phyloP scores from a whole-genome alignment of 2,329 filamentous ascomycete genomes.

The Sclerotinia spermophila region DNA sequence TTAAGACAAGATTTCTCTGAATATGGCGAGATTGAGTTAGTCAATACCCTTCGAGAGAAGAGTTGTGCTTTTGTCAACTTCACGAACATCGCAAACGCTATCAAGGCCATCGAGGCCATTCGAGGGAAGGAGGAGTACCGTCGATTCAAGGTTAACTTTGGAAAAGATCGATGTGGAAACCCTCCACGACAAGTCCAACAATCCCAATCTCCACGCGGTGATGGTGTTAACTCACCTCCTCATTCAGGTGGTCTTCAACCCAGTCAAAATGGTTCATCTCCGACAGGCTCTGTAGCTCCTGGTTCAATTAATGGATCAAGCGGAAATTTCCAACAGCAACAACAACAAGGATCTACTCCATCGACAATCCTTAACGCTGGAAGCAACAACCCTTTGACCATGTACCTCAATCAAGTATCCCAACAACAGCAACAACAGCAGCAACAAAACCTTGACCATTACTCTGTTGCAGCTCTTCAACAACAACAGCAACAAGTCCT shows the following conservation, averaged over 20 bases:
- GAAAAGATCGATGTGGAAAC: slow-evolving; percentile 97
- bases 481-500: slow-evolving; percentile 69
- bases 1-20: slow-evolving; percentile 95
- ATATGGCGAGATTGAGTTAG: slow-evolving; percentile 95
- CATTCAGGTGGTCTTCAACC: slow-evolving; percentile 36
- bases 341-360: slow-evolving; percentile 58
- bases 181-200: slow-evolving; percentile 79
- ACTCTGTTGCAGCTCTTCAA: slow-evolving; percentile 42
- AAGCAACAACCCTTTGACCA: slow-evolving; percentile 80
- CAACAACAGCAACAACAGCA: slow-evolving; percentile 68
- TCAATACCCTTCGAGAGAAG: slow-evolving; percentile 96
- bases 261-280: slow-evolving; percentile 36
- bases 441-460: slow-evolving; percentile 44
- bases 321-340: slow-evolving; percentile 14
- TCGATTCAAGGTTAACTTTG: slow-evolving; percentile 99
- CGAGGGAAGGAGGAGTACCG: slow-evolving; percentile 94
- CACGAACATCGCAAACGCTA: slow-evolving; percentile 98
- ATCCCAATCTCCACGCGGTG: slow-evolving; percentile 61
- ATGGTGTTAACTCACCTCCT: slow-evolving; percentile 55
- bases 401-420: slow-evolving; percentile 85
- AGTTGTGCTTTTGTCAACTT: slow-evolving; percentile 99
- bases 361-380: slow-evolving; percentile 75
- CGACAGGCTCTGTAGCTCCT: slow-evolving; percentile 44
- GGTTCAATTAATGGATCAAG: slow-evolving; percentile 44
- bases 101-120: slow-evolving; percentile 97